phyloP scores from a whole-genome alignment of 371 early-diverging fungal genomes.

The Lichtheimia corymbifera region DNA sequence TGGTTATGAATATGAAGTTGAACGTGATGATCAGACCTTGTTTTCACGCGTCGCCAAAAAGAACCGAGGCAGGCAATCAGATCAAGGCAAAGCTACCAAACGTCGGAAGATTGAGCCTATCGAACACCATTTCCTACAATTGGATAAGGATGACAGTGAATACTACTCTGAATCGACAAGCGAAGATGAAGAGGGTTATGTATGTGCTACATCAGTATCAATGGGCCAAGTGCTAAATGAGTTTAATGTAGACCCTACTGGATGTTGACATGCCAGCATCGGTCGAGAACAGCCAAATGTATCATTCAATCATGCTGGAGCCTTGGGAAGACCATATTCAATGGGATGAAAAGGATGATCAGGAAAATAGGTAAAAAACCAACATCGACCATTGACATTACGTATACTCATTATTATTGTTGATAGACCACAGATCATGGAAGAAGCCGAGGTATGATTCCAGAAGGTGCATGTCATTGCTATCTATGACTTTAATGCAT shows the following conservation, averaged over 20 bases:
- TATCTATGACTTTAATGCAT: no score
- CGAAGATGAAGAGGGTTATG: slow-evolving; percentile 1
- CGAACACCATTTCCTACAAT: no score
- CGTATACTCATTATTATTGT: no score
- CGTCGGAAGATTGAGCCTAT: slow-evolving; percentile 27
- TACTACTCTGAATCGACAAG: not conserved
- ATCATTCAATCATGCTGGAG: slow-evolving; percentile 68
- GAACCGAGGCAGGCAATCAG: slow-evolving; percentile 23
- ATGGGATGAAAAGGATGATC: slow-evolving; percentile 70
- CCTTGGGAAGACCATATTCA: slow-evolving; percentile 83
- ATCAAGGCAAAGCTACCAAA: slow-evolving; percentile 13
- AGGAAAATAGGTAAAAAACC: not conserved
- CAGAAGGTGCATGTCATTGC: no score
- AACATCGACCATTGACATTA: no score
- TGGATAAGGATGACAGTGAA: not conserved
- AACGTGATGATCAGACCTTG: slow-evolving; percentile 37
- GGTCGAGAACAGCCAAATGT: slow-evolving; percentile 14
- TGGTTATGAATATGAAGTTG: slow-evolving; percentile 45
- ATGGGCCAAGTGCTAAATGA: not conserved
- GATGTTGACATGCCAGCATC: slow-evolving; percentile 23
- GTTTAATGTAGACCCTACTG: not conserved
- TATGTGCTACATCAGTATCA: no score
- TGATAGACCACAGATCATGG: no score
- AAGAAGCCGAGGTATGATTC: no score
- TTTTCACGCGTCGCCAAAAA: slow-evolving; percentile 34